Base-by-base conservation (phyloP, 352 stramenopile genomes). In the Lagenidium sp. region DNA sequence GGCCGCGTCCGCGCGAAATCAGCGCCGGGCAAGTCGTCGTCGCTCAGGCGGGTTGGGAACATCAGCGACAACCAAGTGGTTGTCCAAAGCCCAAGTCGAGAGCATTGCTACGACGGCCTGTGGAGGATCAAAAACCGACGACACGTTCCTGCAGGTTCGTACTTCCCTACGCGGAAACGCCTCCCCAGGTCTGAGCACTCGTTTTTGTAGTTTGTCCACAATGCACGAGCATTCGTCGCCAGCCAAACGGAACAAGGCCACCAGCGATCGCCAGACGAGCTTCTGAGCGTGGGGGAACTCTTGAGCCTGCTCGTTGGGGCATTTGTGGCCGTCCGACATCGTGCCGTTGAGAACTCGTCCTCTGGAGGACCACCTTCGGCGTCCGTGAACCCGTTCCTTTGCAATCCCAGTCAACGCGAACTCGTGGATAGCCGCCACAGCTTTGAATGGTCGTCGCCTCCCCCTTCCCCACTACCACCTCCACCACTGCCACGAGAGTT, bases 71-170 rank as follows among this genome's bases (percentile, higher is more conserved):
- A 32, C 43, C 1, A 26, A 62, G 11, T 85, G 75, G 72, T 48
- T 88, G 15, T 79, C 65, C 5, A 77, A 66, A 34, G 28, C 24
- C 6, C 72, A 83, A 31, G 47, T 73, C 10, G 63, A 82, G 35
- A 49, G 37, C 2, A 44, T 80, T 2, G 65, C 63, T 2, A 58
- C 66, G 26, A 54, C 35, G 21, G 40, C 77, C 12, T 86, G 83
- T 32, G 62, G 68, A 1, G 53, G 68, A n/a, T n/a, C n/a, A 22
- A 84, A 68, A 24, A 53, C 26, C 0, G 66, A 81, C 11, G 60
- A 80, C 31, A 42, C 50, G 5, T 82, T 63, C 24, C 41, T 79
- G 1, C 50, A 81, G 63, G 73, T 83, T 52, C 35, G 22, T 36
- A 16, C 41, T 26, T 18, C 36, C 24, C 26, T 8, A n/a, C 8